Evolutionary conservation across 768 basidiomycete species (phyloP).

Genomic region (Phylloporus arenicola): DNA sequence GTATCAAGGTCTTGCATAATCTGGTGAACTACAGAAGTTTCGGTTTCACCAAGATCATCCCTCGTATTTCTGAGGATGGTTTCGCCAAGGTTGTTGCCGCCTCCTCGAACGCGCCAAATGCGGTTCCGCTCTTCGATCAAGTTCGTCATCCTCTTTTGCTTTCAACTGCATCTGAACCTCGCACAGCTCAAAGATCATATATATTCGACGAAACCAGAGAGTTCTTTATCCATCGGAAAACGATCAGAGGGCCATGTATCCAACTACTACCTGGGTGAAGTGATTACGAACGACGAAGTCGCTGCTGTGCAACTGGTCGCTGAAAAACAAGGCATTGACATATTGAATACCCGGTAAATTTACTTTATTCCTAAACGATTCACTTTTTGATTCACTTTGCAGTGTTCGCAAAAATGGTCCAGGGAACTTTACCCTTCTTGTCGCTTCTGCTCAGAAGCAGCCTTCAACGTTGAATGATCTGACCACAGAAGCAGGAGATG

Average conservation of each 20-base stretch:
- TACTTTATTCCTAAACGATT: not conserved
- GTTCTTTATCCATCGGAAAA: slow-evolving; percentile 73
- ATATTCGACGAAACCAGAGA: slow-evolving; percentile 61
- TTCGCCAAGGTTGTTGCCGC: slow-evolving; percentile 59
- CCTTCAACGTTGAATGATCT: slow-evolving; percentile 42
- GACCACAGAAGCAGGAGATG: slow-evolving; percentile 35
- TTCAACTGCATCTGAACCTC: slow-evolving; percentile 1
- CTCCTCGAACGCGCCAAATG: slow-evolving; percentile 54
- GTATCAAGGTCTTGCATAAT: slow-evolving; percentile 36
- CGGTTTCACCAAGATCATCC: slow-evolving; percentile 82
- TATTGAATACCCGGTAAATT: slow-evolving; percentile 73
- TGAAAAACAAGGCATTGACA: slow-evolving; percentile 69
- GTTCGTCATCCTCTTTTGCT: slow-evolving; percentile 31
- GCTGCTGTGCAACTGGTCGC: slow-evolving; percentile 67
- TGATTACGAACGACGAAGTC: slow-evolving; percentile 73
- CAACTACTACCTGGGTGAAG: slow-evolving; percentile 79
- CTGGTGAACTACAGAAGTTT: slow-evolving; percentile 71
- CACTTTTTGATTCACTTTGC: not conserved
- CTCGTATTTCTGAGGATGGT: slow-evolving; percentile 55
- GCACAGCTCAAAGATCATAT: slow-evolving; percentile 67
- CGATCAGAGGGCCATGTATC: slow-evolving; percentile 70
- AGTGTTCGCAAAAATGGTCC: slow-evolving; percentile 69
- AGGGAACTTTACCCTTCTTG: slow-evolving; percentile 59
- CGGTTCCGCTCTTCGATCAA: slow-evolving; percentile 56
- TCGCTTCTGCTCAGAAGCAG: slow-evolving; percentile 60